Percentiles rank a stretch among this genome's conserved stretches.
phyloP scores from a whole-genome alignment of 768 basidiomycete species.

The Neoboletus magnificus region DNA sequence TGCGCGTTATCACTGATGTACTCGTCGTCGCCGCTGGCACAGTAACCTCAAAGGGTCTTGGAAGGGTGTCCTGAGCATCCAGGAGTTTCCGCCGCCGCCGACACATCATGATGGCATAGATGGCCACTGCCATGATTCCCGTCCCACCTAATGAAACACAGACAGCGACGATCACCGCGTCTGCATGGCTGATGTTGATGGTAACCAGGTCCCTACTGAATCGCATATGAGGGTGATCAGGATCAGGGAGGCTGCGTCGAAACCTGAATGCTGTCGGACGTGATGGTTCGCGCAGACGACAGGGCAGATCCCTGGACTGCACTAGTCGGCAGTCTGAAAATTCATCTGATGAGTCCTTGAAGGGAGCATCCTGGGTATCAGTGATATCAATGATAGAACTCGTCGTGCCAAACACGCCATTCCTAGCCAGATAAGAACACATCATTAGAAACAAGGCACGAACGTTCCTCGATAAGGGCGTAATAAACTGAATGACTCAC shows the following conservation, averaged over 20 bases:
- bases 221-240: constrained; percentile 6
- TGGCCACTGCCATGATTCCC: constrained; percentile 10
- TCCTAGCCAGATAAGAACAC: constrained; percentile 27
- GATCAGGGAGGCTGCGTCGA: neutral
- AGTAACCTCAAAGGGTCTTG: constrained; percentile 22
- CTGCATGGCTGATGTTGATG: neutral
- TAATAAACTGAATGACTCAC: constrained; percentile 34
- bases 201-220: neutral
- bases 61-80: constrained; percentile 23
- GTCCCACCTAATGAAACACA: constrained; percentile 21
- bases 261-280: neutral
- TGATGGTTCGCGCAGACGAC: neutral
- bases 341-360: neutral
- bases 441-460: neutral
- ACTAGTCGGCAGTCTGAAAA: constrained; percentile 13
- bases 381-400: neutral
- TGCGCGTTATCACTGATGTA: neutral
- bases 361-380: constrained; percentile 2
- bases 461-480: neutral
- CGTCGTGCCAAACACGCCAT: constrained; percentile 33
- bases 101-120: constrained; percentile 18
- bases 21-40: constrained; percentile 9
- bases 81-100: constrained; percentile 11
- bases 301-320: neutral
- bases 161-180: constrained; percentile 17